Percentiles rank a stretch among this genome's conserved stretches.
Evolutionary conservation across 768 basidiomycete species (phyloP).

Genomic region (Auriculariales sp.): DNA sequence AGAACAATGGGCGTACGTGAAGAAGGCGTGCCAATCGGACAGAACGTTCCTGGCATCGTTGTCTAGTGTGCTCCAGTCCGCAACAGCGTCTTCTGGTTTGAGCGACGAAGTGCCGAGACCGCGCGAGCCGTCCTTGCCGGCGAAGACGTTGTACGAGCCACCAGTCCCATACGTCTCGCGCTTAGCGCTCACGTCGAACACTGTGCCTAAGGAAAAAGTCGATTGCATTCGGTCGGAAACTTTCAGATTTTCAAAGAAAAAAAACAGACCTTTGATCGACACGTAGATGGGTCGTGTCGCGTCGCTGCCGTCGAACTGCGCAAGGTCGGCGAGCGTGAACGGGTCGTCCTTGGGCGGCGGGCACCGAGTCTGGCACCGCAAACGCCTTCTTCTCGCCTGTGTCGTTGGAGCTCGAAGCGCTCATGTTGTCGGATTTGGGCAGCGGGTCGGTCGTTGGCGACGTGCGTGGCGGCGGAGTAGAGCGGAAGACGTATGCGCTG

Average conservation of each 20-base stretch:
- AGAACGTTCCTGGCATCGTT: constrained; percentile 65
- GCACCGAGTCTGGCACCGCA: constrained; percentile 63
- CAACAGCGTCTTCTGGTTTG: constrained; percentile 69
- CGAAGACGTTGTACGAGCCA: constrained; percentile 68
- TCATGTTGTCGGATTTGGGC: not conserved
- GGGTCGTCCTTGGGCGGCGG: constrained; percentile 65
- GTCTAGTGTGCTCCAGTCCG: constrained; percentile 68
- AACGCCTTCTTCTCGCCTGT: constrained; percentile 22
- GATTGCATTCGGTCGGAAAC: not conserved
- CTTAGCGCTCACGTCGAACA: constrained; percentile 84
- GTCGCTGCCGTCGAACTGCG: constrained; percentile 54
- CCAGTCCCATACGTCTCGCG: constrained; percentile 81
- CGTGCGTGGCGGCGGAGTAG: not conserved
- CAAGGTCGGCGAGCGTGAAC: constrained; percentile 55
- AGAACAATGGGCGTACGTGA: constrained; percentile 43
- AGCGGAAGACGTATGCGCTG: not conserved
- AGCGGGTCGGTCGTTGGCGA: not conserved
- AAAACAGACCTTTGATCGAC: constrained; percentile 81
- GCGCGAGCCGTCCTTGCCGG: constrained; percentile 84
- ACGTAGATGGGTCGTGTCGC: constrained; percentile 66
- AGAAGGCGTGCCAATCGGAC: constrained; percentile 83
- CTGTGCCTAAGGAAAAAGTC: constrained; percentile 35
- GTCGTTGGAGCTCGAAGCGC: not conserved
- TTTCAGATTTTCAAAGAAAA: not conserved
- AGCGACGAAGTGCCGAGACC: constrained; percentile 85